Conservation (phyloP, 2,329 filamentous ascomycete species). For the Thelonectria olida region DNA sequence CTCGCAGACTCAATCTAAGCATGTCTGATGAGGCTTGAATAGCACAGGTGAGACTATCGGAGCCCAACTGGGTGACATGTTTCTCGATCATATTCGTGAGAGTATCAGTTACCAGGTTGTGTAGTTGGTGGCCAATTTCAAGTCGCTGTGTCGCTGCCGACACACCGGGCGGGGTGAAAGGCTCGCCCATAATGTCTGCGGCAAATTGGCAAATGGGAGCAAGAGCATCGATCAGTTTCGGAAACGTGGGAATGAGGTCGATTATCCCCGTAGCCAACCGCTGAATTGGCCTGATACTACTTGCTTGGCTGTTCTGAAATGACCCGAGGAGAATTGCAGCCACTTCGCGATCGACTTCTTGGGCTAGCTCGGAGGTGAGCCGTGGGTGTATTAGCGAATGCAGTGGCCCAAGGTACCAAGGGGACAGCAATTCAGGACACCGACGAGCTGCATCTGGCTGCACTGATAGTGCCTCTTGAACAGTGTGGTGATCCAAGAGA, state of each 20-base stretch:
- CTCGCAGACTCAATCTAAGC: slow-evolving; percentile 51
- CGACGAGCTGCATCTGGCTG: slow-evolving; percentile 23
- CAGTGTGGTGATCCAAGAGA: slow-evolving; percentile 52
- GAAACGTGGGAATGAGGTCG: slow-evolving; percentile 53
- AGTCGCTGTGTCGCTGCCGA: slow-evolving; percentile 46
- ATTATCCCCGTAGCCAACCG: slow-evolving; percentile 54
- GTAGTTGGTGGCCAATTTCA: slow-evolving; percentile 54
- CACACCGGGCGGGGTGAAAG: slow-evolving; percentile 30
- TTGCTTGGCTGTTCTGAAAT: slow-evolving; percentile 54
- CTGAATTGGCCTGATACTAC: slow-evolving; percentile 54
- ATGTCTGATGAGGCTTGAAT: slow-evolving; percentile 56
- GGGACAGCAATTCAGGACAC: slow-evolving; percentile 39
- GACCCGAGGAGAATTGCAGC: slow-evolving; percentile 51
- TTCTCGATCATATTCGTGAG: slow-evolving; percentile 63
- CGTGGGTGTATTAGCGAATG: slow-evolving; percentile 37
- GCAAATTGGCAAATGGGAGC: slow-evolving; percentile 48
- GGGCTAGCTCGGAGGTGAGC: slow-evolving; percentile 21
- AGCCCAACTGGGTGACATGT: slow-evolving; percentile 60
- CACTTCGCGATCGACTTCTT: slow-evolving; percentile 28
- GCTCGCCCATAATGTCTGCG: slow-evolving; percentile 45
- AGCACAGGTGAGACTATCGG: slow-evolving; percentile 52
- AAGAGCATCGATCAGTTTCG: slow-evolving; percentile 58
- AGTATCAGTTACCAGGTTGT: slow-evolving; percentile 51
- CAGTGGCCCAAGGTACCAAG: slow-evolving; percentile 57
- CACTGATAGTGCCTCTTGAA: slow-evolving; percentile 28